Evolutionary conservation across 1,139 yeast genomes (phyloP).

Genomic region (Kodamaea sp.): DNA sequence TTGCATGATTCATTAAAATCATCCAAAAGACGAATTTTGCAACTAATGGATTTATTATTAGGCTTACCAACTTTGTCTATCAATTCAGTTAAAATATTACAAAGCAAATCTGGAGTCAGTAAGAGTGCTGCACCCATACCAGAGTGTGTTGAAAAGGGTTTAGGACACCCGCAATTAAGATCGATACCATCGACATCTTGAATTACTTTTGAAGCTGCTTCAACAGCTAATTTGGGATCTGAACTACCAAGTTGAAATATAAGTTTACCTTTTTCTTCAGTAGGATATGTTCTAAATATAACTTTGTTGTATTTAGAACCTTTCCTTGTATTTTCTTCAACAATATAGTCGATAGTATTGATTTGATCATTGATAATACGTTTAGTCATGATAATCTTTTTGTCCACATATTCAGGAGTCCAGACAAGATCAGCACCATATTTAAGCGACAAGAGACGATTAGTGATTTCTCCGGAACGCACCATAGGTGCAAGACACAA

Average conservation of each 20-base stretch:
- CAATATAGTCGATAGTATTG: constrained; percentile 58
- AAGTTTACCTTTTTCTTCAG: constrained; percentile 55
- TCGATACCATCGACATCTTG: constrained; percentile 90
- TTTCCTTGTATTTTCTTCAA: constrained; percentile 8
- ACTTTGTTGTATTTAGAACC: constrained; percentile 29
- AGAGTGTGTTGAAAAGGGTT: constrained; percentile 79
- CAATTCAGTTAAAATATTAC: constrained; percentile 59
- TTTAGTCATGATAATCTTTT: constrained; percentile 67
- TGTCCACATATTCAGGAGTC: constrained; percentile 93
- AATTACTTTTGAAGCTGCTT: constrained; percentile 79
- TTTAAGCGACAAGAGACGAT: constrained; percentile 69
- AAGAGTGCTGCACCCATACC: constrained; percentile 98
- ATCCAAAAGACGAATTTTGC: constrained; percentile 78
- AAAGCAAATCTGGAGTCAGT: constrained; percentile 73
- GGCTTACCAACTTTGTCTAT: constrained; percentile 82
- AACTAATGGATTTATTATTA: constrained; percentile 74
- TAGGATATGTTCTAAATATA: constrained; percentile 71
- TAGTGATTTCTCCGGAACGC: constrained; percentile 90
- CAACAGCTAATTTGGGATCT: constrained; percentile 76
- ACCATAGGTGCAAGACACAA: constrained; percentile 95
- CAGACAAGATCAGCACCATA: constrained; percentile 94
- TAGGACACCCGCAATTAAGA: constrained; percentile 95
- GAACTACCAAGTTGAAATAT: constrained; percentile 92
- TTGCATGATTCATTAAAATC: constrained; percentile 52
- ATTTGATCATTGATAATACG: constrained; percentile 53